Evolutionary conservation across 345 rosid genomes (phyloP), one percentile per base, ranked within the genome.

Genomic region (Eucalyptus microcorys): DNA sequence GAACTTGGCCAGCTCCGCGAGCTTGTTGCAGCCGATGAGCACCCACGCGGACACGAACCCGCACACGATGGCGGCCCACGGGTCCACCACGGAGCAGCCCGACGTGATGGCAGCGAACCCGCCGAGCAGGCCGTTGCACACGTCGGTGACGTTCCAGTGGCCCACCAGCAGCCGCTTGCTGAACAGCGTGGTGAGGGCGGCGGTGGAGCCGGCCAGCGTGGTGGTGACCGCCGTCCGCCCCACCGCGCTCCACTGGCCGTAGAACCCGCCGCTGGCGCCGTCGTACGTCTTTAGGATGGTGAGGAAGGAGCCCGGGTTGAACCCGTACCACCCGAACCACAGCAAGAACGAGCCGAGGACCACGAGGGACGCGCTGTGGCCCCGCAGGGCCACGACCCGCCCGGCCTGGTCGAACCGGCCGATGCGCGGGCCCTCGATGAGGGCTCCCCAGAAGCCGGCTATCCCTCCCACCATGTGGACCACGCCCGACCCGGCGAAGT

Each of bases 271-370:
- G 7, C 92, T 80, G 3, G 88, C 55, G 16, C 90, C 55, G 16
- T 91, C 59, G 66, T 95, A 96, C 4, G 89, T 14, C 26, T 89
- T 90, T 8, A 92, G 50, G 89, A 96, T 96, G 64, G 92, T 92
- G 34, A 84, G 87, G 47, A 96, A 95, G 0, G 97, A 95, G 7
- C 96, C 98, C 14, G 98, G 97, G 92, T 95, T 96, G 81, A 96
- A 96, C 59, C 98, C 98, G 17, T 96, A 96, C 99, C 98, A 96
- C 10, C 98, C 98, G 49, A 95, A 95, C 98, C 98, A 96, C 43
- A 96, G 86, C 83, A 96, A 22, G 87, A 96, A 95, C 8, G 97
- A 91, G 16, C 98, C 98, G 6, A 96, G 95, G 14, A 96, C 98
- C 14, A 95, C 97, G 24, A 96, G 91, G 1, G 97, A 92, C 2